A percentile compares a stretch with the other conserved stretches of the same genome.
Evolutionary conservation across 805 yeast species (phyloP).

Genomic region (Candida dendrica): DNA sequence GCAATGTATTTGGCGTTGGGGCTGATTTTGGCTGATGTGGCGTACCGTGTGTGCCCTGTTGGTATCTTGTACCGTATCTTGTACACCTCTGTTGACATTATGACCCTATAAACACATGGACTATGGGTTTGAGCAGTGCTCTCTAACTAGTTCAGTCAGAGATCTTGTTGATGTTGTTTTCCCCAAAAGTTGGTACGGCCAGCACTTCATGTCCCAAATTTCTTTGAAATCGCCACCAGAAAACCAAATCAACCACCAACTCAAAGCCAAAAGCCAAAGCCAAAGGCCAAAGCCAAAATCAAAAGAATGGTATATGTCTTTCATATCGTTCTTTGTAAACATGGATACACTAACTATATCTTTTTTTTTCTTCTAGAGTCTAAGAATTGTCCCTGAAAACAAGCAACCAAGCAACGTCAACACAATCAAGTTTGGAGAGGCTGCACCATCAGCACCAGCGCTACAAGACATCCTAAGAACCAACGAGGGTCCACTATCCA

Average conservation of each 20-base stretch:
- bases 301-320: too few relatives aligned
- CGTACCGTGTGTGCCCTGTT: constrained; percentile 8
- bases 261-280: too few relatives aligned
- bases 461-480: constrained; percentile 63
- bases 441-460: constrained; percentile 59
- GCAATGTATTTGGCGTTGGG: constrained; percentile 59
- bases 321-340: too few relatives aligned
- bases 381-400: constrained; percentile 50
- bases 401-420: constrained; percentile 39
- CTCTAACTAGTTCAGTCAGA: too few relatives aligned
- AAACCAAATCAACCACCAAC: neutral
- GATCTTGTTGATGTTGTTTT: neutral
- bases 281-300: too few relatives aligned
- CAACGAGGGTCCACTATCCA: constrained; percentile 50
- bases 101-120: neutral
- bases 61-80: neutral
- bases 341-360: neutral
- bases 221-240: neutral
- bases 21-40: constrained; percentile 48
- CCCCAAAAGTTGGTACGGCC: neutral
- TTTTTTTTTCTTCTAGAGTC: constrained; percentile 4
- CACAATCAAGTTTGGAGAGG: constrained; percentile 41
- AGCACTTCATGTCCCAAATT: neutral
- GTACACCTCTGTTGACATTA: neutral
- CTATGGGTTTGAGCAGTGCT: too few relatives aligned